Base-by-base conservation (phyloP, 1,284 basidiomycete genomes). In the Ustilago trichophora region DNA sequence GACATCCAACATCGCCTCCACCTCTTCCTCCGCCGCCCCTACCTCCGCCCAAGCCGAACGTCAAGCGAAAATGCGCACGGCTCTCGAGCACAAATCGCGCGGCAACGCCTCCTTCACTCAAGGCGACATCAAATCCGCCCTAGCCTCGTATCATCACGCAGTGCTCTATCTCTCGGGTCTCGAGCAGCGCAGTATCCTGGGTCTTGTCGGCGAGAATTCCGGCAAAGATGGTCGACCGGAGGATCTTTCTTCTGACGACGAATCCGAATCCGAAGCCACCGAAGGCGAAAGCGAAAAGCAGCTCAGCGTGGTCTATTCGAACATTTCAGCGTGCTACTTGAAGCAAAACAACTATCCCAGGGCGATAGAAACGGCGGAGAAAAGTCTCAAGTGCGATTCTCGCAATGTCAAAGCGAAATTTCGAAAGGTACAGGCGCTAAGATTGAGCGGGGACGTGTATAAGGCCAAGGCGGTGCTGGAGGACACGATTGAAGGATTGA, bases 271-370 rank as follows among this genome's bases (percentile, higher is more conserved):
- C 25, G 38, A 36, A 10, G 15, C 22, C 1, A 22, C 19, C 13
- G 27, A 16, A 13, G 16, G 24, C 31, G 15, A 26, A 12, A 36
- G 51, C 24, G 36, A 65, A 16, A 58, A 54, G 8, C 16, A 58
- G 16, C 41, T 67, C 7, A 41, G 50, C 4, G 3, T 35, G 6
- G 58, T 67, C 4, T 47, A 67, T 25, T 31, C 25, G 32, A 67
- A 67, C 38, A 67, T 67, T 57, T 27, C 64, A 15, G 53, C 49
- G 8, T 52, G 48, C 49, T 62, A 57, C n/a, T 40, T 67, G n/a
- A 60, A 57, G 46, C 58, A 57, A 37, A 0, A 27, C 0, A 52
- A 53, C 3, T 67, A 42, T 25, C 6, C 10, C 1, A 18, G 53
- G 10, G 64, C 64, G 6, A 29, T 67, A 0, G 24, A 43, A 16